phyloP scores from a whole-genome alignment of 176 grass and related monocot species.

The Phoenix dactylifera region DNA sequence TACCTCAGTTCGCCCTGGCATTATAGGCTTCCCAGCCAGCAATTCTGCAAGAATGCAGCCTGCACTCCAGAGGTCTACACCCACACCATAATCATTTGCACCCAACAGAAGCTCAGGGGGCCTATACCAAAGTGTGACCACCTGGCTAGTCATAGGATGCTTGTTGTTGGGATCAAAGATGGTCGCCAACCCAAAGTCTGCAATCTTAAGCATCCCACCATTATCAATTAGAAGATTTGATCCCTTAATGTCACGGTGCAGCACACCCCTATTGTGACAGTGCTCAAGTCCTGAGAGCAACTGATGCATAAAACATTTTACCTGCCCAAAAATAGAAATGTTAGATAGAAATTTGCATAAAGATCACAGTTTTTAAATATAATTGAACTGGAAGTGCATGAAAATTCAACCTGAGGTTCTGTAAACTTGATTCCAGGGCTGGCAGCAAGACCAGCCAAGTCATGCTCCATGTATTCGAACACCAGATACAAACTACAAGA shows the following conservation, averaged over 20 bases:
- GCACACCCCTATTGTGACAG: slow-evolving; percentile 12
- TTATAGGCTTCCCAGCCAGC: no score
- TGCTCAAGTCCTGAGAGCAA: slow-evolving; percentile 16
- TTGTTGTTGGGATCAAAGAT: slow-evolving; percentile 15
- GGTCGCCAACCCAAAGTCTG: slow-evolving; percentile 18
- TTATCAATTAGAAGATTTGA: slow-evolving; percentile 20
- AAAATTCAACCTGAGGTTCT: slow-evolving; percentile 13
- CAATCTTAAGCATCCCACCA: slow-evolving; percentile 11
- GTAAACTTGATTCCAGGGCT: slow-evolving; percentile 7
- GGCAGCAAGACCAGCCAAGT: slow-evolving; percentile 19
- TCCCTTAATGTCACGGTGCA: slow-evolving; percentile 20
- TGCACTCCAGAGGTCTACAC: no score
- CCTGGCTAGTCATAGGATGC: slow-evolving; percentile 20
- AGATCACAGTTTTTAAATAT: neutral
- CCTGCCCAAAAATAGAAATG: neutral
- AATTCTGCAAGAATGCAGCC: no score
- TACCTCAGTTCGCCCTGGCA: no score
- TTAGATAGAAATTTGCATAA: neutral
- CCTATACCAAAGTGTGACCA: slow-evolving; percentile 18
- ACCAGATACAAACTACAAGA: slow-evolving; percentile 23
- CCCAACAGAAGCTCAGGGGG: slow-evolving; percentile 15
- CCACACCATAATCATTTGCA: no score
- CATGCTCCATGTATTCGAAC: slow-evolving; percentile 22
- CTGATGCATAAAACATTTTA: slow-evolving; percentile 17
- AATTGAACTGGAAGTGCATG: neutral